Evolutionary conservation across 495 filamentous ascomycete species (phyloP), one percentile per base, ranked within the genome.

Genomic region (Penicillium egyptiacum): DNA sequence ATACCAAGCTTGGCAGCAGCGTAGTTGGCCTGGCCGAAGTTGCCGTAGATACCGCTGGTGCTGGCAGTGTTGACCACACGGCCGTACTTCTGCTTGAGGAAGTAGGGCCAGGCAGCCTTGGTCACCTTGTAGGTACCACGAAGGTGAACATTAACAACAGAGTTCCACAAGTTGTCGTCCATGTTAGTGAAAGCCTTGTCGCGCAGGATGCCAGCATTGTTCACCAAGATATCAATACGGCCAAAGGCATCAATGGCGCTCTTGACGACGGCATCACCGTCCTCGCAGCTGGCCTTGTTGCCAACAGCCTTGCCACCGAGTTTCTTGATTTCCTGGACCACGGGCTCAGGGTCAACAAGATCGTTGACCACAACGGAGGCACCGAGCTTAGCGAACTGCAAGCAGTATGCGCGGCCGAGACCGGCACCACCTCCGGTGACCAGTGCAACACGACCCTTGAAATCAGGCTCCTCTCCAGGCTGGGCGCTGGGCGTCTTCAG

Each of bases 131-230:
- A 98, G 62, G 94, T 98, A 67, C 94, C 94, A 63, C 91, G 83
- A 33, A 96, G 83, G 74, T 98, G 94, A 49, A 98, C 92, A 58
- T 89, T 86, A 75, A 97, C 79, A 56, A 98, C 94, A 49, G 89
- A 84, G 70, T 96, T 86, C 92, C 93, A 98, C 57, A 90, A 81
- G 73, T 85, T 86, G 75, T 98, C 94, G 56, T 90, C 89, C 94
- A 98, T 98, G 78, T 96, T 96, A 71, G 79, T 85, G 78, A 98
- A 98, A 35, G 94, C 93, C 83, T 97, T 98, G 81, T 98, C 94
- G 52, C 94, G 85, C 33, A 98, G 84, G 66, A 98, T 98, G 68
- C 94, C 94, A 44, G 94, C 94, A 67, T 98, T 98, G 83, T 98
- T 98, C 72, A 98, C 80, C 60, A 98, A 74, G 53, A 98, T 88